phyloP scores from a whole-genome alignment of 1,139 yeast genomes.

The Suzukiozyma palmioleophila region DNA sequence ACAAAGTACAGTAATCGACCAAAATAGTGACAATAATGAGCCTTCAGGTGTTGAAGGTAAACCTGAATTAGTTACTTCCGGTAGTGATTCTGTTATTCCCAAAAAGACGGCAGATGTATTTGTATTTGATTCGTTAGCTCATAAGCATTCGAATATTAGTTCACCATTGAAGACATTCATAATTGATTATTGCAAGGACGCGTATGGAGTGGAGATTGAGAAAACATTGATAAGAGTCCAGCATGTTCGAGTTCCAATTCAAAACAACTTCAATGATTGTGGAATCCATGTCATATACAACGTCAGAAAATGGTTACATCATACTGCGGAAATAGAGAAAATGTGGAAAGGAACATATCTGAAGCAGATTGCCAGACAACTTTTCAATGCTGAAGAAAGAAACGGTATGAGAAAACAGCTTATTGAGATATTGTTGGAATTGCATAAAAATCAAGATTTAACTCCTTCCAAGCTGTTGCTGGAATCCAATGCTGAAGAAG shows the following conservation, averaged over 20 bases:
- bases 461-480: conserved; percentile 3
- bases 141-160: conserved; percentile 50
- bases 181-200: conserved; percentile 67
- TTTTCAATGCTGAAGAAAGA: conserved; percentile 32
- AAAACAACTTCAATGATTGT: conserved; percentile 88
- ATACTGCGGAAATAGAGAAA: conserved; percentile 45
- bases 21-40: background rate
- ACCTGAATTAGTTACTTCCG: background rate
- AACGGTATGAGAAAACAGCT: conserved; percentile 27
- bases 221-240: conserved; percentile 39
- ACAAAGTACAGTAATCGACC: background rate
- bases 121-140: conserved; percentile 74
- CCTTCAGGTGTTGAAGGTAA: conserved; percentile 1
- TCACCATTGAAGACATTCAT: conserved; percentile 59
- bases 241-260: conserved; percentile 70
- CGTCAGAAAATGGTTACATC: conserved; percentile 57
- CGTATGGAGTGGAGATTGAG: conserved; percentile 44
- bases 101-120: conserved; percentile 45
- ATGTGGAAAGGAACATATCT: conserved; percentile 40
- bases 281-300: conserved; percentile 90
- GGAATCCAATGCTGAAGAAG: conserved; percentile 6
- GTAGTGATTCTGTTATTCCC: conserved; percentile 1
- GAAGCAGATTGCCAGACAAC: conserved; percentile 9
- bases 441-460: conserved; percentile 19
- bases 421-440: conserved; percentile 21